Conservation (phyloP, 78 protist species). For the Thecamonas trahens region DNA sequence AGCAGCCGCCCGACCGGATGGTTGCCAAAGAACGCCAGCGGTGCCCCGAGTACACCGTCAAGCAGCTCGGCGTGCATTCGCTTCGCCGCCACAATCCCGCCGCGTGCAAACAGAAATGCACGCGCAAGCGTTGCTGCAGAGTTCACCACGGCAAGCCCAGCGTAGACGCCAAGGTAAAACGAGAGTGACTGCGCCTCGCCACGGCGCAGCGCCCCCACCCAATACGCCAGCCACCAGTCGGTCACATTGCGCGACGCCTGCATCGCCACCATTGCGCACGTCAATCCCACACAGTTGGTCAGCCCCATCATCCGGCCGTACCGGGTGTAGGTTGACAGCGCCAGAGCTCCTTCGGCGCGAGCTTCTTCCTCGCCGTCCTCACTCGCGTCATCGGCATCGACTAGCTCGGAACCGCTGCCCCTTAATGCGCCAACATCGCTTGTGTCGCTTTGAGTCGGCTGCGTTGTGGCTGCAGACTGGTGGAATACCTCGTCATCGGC, state of each 20-base stretch:
- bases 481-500: no score
- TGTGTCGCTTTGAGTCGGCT: no score
- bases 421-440: no score
- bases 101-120: background rate
- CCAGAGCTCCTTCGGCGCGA: no score
- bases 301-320: no score
- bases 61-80: background rate
- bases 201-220: background rate
- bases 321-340: no score
- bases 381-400: no score
- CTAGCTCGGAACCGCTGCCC: no score
- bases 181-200: background rate
- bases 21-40: constrained; percentile 60
- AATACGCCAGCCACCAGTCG: constrained; percentile 11
- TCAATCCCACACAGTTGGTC: no score
- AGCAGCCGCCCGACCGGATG: constrained; percentile 81
- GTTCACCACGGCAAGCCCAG: background rate
- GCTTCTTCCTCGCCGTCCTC: no score
- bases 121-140: constrained; percentile 1
- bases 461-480: no score
- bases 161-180: background rate
- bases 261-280: background rate
- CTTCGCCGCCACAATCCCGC: background rate
- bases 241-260: background rate
- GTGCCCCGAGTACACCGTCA: constrained; percentile 10